Conservation (phyloP, 805 yeast genomes). For the Barnettozyma californica region DNA sequence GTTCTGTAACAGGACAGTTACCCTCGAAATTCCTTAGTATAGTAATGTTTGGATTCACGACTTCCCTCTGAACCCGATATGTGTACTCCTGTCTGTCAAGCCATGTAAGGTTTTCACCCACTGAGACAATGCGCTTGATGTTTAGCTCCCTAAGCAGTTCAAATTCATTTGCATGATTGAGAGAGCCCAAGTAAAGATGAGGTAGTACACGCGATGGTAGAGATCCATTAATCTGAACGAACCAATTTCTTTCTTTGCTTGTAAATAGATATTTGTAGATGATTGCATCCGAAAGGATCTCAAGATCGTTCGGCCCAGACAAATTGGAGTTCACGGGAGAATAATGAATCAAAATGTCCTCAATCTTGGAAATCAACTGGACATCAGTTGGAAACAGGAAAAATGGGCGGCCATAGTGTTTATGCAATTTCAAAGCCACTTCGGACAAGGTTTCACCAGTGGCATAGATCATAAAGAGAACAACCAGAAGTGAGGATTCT, state of each 20-base stretch:
- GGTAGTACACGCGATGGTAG: slow-evolving; percentile 81
- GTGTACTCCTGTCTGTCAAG: slow-evolving; percentile 23
- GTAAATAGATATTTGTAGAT: slow-evolving; percentile 31
- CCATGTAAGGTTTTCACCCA: slow-evolving; percentile 81
- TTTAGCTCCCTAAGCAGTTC: slow-evolving; percentile 59
- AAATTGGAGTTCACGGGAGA: slow-evolving; percentile 42
- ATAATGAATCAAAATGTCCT: slow-evolving; percentile 50
- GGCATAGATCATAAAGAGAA: slow-evolving; percentile 68
- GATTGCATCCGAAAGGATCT: slow-evolving; percentile 23
- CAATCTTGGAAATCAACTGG: slow-evolving; percentile 56
- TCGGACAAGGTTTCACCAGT: slow-evolving; percentile 56
- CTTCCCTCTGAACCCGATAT: slow-evolving; percentile 10
- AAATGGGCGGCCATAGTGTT: slow-evolving; percentile 66
- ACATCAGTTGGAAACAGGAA: slow-evolving; percentile 79
- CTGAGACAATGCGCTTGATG: slow-evolving; percentile 72
- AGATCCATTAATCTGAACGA: slow-evolving; percentile 45
- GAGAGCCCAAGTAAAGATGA: slow-evolving; percentile 79
- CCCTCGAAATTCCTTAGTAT: slow-evolving; percentile 12
- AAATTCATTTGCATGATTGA: slow-evolving; percentile 73
- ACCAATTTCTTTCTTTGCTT: slow-evolving; percentile 24
- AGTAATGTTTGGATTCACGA: slow-evolving; percentile 17
- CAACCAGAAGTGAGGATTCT: slow-evolving; percentile 72
- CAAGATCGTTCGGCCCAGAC: slow-evolving; percentile 9
- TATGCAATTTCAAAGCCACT: slow-evolving; percentile 62
- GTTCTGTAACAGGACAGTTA: slow-evolving; percentile 20